phyloP scores from a whole-genome alignment of 441 rosid species.

The Capsella rubella region DNA sequence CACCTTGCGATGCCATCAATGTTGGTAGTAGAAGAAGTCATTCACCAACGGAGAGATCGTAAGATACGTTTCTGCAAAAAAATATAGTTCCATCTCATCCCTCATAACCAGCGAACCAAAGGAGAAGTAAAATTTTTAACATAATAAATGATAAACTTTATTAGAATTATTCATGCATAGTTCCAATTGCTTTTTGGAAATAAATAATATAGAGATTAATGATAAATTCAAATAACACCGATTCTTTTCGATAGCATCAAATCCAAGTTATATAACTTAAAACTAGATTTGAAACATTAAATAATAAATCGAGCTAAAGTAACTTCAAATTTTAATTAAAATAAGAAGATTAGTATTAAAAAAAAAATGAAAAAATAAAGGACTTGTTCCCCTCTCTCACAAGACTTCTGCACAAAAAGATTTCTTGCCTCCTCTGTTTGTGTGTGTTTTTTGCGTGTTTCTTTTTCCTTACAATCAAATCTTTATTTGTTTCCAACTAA shows the following conservation, averaged over 20 bases:
- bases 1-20: too few relatives aligned
- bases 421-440: slow-evolving; percentile 20
- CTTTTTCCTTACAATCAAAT: slow-evolving; percentile 37
- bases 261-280: slow-evolving; percentile 8
- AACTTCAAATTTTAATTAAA: slow-evolving; percentile 9
- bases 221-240: not conserved
- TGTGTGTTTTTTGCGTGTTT: slow-evolving; percentile 3
- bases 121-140: too few relatives aligned
- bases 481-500: slow-evolving; percentile 31
- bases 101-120: too few relatives aligned
- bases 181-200: not conserved
- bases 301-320: slow-evolving; percentile 20
- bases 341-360: slow-evolving; percentile 8
- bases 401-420: slow-evolving; percentile 33
- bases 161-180: slow-evolving; percentile 8
- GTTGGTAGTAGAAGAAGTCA: too few relatives aligned
- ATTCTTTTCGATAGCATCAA: slow-evolving; percentile 19
- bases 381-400: not conserved
- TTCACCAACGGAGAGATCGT: too few relatives aligned
- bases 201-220: not conserved
- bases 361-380: not conserved
- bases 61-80: too few relatives aligned
- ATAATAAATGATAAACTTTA: too few relatives aligned
- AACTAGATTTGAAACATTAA: not conserved
- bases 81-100: too few relatives aligned